These are phyloP conservation scores for Trypanosoma congolense DNA, from an alignment of 208 protist genomes.

Conservation along the genomic window DNA sequence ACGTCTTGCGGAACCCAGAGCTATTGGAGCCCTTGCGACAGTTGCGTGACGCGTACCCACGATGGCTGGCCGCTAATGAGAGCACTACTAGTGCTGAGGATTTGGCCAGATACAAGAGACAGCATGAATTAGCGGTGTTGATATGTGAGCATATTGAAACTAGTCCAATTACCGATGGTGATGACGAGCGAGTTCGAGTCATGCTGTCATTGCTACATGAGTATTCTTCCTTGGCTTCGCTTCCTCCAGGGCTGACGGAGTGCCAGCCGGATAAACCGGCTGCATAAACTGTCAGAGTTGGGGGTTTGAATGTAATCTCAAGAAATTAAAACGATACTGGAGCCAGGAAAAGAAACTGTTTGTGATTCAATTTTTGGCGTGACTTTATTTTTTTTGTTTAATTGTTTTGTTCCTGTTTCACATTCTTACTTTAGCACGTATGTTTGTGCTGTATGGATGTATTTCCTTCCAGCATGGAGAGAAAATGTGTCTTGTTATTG, in stretches of 20 bases:
- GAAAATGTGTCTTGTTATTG: no score
- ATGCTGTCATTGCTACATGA: slow-evolving; percentile 65
- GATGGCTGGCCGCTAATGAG: slow-evolving; percentile 42
- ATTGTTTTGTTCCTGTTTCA: no score
- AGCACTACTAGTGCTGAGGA: slow-evolving; percentile 34
- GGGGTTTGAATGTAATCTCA: no score
- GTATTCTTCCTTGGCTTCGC: slow-evolving; percentile 60
- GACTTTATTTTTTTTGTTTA: no score
- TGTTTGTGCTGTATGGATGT: no score
- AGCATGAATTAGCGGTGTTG: slow-evolving; percentile 37
- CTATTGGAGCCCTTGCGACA: slow-evolving; percentile 51
- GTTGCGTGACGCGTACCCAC: slow-evolving; percentile 62
- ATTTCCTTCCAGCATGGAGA: no score
- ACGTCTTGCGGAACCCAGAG: slow-evolving; percentile 41
- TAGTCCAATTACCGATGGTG: slow-evolving; percentile 32
- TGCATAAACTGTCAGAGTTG: no score
- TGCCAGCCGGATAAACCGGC: no score
- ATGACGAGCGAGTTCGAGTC: slow-evolving; percentile 36
- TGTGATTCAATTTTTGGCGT: no score
- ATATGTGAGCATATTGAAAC: slow-evolving; percentile 57
- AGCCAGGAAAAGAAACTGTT: no score
- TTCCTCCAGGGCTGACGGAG: slow-evolving; percentile 22
- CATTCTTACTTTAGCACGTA: no score
- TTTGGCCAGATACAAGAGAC: slow-evolving; percentile 38
- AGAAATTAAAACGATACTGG: no score